Percentiles rank a stretch among this genome's conserved stretches.
These are phyloP conservation scores for Kalmusia sp. DNA, from an alignment of 2,329 filamentous ascomycete genomes.

Conservation along the genomic window DNA sequence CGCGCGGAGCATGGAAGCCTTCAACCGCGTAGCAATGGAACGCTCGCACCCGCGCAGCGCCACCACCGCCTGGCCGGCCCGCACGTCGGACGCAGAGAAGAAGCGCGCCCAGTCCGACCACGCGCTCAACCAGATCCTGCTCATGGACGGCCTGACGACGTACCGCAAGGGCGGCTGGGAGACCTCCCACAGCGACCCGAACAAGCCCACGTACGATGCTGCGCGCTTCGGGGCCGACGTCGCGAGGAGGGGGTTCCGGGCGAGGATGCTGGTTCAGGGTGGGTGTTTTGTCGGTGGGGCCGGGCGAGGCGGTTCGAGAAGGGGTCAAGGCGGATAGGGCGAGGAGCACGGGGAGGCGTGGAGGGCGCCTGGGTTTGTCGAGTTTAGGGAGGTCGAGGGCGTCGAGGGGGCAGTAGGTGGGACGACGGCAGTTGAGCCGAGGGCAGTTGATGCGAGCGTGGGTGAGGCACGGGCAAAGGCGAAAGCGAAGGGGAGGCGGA, in stretches of 20 bases:
- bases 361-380: conserved; percentile 30
- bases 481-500: too few species aligned
- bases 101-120: conserved; percentile 19
- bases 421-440: too few species aligned
- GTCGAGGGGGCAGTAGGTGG: conserved; percentile 8
- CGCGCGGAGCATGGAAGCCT: conserved; percentile 23
- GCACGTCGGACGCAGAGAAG: conserved; percentile 17
- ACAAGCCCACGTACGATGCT: too few species aligned
- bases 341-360: conserved; percentile 29
- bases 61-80: conserved; percentile 1
- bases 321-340: conserved; percentile 14
- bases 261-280: conserved; percentile 24
- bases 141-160: conserved; percentile 30
- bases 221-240: too few species aligned
- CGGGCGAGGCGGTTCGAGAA: conserved; percentile 13
- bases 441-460: too few species aligned
- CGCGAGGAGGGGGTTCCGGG: conserved; percentile 14
- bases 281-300: conserved; percentile 39
- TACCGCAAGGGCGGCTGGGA: conserved; percentile 40
- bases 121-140: conserved; percentile 24
- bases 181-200: not conserved
- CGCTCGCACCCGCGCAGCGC: conserved; percentile 7
- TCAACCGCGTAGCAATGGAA: conserved; percentile 24
- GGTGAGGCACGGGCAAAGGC: too few species aligned
- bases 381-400: conserved; percentile 30